Evolutionary conservation across 2,329 filamentous ascomycete genomes (phyloP).

Genomic region (Graphium sp.): DNA sequence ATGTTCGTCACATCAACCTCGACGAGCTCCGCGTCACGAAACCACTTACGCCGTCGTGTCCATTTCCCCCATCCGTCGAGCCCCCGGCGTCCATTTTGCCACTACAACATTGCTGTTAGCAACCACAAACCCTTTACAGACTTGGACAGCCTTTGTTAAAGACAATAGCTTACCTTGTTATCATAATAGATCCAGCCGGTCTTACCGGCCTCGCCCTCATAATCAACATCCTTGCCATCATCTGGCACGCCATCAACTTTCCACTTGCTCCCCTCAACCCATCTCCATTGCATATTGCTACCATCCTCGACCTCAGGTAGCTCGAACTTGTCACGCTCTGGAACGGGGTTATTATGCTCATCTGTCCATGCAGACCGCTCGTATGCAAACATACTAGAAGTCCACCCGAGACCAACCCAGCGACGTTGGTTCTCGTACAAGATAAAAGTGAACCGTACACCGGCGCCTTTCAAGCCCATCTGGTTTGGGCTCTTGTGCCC

Average conservation of each 20-base stretch:
- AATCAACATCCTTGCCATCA: constrained; percentile 27
- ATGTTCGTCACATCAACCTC: constrained; percentile 43
- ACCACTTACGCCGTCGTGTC: constrained; percentile 89
- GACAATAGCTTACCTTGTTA: constrained; percentile 53
- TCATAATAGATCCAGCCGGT: constrained; percentile 96
- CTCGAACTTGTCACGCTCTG: constrained; percentile 54
- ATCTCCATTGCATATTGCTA: constrained; percentile 44
- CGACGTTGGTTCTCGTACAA: constrained; percentile 92
- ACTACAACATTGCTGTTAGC: constrained; percentile 30
- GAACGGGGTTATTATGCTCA: constrained; percentile 73
- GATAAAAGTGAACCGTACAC: constrained; percentile 91
- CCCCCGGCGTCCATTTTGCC: constrained; percentile 74
- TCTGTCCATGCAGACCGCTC: constrained; percentile 89
- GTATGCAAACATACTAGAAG: constrained; percentile 75
- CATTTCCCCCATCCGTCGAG: constrained; percentile 88
- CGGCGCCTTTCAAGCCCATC: constrained; percentile 42
- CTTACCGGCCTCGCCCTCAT: constrained; percentile 42
- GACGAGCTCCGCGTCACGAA: constrained; percentile 85
- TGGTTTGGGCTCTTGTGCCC: constrained; percentile 10
- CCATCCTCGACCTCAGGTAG: constrained; percentile 44
- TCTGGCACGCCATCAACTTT: constrained; percentile 60
- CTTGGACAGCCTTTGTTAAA: not conserved
- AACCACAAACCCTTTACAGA: not conserved
- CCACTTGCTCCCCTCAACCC: constrained; percentile 80
- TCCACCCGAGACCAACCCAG: constrained; percentile 94